Conservation (phyloP, 768 basidiomycete genomes). For the Boletus vinaceobasis region DNA sequence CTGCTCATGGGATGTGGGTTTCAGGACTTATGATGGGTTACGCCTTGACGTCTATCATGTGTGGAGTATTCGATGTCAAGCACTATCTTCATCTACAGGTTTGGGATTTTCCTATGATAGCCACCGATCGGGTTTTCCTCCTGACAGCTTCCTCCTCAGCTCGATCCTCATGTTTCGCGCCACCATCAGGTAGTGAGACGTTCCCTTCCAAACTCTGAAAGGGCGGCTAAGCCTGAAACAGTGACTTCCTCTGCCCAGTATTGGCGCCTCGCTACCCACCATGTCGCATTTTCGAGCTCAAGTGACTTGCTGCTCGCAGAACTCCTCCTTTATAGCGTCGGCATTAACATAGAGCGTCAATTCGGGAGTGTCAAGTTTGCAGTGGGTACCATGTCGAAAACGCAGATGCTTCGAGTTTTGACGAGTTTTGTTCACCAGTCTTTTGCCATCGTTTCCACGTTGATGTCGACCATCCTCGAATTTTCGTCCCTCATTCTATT, state of each 20-base stretch:
- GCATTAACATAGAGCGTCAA: slow-evolving; percentile 71
- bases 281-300: slow-evolving; percentile 77
- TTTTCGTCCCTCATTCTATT: slow-evolving; percentile 63
- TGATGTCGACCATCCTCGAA: slow-evolving; percentile 66
- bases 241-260: slow-evolving; percentile 50
- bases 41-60: slow-evolving; percentile 69
- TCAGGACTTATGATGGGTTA: slow-evolving; percentile 74
- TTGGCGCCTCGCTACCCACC: slow-evolving; percentile 76
- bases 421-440: slow-evolving; percentile 48
- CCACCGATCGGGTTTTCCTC: not conserved
- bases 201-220: slow-evolving; percentile 7
- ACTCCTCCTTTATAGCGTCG: slow-evolving; percentile 68
- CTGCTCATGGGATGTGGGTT: not conserved
- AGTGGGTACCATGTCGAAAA: slow-evolving; percentile 41
- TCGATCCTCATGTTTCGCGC: slow-evolving; percentile 85
- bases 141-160: slow-evolving; percentile 37
- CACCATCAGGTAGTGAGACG: slow-evolving; percentile 69
- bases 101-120: slow-evolving; percentile 19
- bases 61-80: slow-evolving; percentile 81
- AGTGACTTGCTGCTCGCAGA: slow-evolving; percentile 80
- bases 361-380: slow-evolving; percentile 89
- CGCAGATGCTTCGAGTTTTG: not conserved
- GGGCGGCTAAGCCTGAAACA: slow-evolving; percentile 33
- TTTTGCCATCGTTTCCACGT: slow-evolving; percentile 63
- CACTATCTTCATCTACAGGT: slow-evolving; percentile 86